phyloP scores from a whole-genome alignment of 805 yeast species.

The Torulaspora microellipsoides region DNA sequence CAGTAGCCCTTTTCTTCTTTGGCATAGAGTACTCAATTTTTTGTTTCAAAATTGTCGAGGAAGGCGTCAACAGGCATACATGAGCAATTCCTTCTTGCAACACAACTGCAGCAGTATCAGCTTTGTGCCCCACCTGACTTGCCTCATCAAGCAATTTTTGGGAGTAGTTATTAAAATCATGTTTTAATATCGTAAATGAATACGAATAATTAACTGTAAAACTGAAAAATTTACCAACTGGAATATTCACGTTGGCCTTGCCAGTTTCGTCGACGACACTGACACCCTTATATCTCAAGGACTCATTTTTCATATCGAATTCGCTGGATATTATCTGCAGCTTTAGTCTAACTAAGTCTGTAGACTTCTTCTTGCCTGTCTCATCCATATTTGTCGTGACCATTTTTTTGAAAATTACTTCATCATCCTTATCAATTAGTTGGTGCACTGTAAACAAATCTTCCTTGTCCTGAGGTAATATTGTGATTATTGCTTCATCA shows the following conservation, averaged over 20 bases:
- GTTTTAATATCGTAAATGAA: constrained; percentile 63
- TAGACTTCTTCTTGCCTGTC: constrained; percentile 54
- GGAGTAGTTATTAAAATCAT: constrained; percentile 74
- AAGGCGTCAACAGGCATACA: constrained; percentile 81
- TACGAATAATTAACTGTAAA: constrained; percentile 71
- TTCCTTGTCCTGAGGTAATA: constrained; percentile 83
- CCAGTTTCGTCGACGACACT: constrained; percentile 43
- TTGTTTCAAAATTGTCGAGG: constrained; percentile 75
- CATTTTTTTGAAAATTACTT: constrained; percentile 60
- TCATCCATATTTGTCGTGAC: constrained; percentile 64
- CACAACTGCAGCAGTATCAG: constrained; percentile 92
- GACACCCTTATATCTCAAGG: constrained; percentile 75
- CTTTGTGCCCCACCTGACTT: constrained; percentile 68
- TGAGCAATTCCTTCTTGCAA: constrained; percentile 94
- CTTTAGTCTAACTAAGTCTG: constrained; percentile 56
- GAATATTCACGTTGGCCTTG: constrained; percentile 64
- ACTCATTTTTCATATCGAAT: constrained; percentile 71
- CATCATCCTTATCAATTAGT: constrained; percentile 71
- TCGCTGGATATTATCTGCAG: constrained; percentile 65
- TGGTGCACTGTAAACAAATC: constrained; percentile 89
- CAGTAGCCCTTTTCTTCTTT: constrained; percentile 80
- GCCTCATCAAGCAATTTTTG: constrained; percentile 62
- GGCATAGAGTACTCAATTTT: constrained; percentile 84
- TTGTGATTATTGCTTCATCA: constrained; percentile 39
- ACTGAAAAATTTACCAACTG: constrained; percentile 83